These are phyloP conservation scores for Pseudopyricularia cyperi DNA, from an alignment of 2,329 filamentous ascomycete genomes.

Conservation along the genomic window DNA sequence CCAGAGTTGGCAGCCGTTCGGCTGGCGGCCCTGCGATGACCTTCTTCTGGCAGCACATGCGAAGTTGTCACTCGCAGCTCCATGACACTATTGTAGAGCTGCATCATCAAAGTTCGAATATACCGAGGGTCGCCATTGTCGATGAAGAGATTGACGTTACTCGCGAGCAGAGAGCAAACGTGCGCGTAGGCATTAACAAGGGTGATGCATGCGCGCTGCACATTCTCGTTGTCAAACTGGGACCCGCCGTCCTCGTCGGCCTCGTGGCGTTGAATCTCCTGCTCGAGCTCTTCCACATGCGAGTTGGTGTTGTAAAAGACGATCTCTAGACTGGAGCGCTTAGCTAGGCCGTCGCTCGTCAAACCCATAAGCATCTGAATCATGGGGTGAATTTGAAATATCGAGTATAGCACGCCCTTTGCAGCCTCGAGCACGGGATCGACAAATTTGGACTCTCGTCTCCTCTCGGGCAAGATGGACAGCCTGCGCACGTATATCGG, in stretches of 20 bases:
- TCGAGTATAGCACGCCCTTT: constrained; percentile 52
- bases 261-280: constrained; percentile 51
- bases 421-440: constrained; percentile 52
- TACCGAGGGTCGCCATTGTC: constrained; percentile 54
- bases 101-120: constrained; percentile 49
- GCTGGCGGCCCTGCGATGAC: constrained; percentile 9
- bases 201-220: constrained; percentile 49
- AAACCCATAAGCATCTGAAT: constrained; percentile 53
- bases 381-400: constrained; percentile 56
- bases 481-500: constrained; percentile 51
- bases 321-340: constrained; percentile 51
- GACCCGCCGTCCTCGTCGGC: constrained; percentile 31
- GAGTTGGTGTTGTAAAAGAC: constrained; percentile 56
- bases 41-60: constrained; percentile 12
- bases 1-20: not conserved
- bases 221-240: constrained; percentile 46
- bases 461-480: constrained; percentile 49
- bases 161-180: constrained; percentile 46
- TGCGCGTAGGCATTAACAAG: constrained; percentile 53
- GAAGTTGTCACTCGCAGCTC: constrained; percentile 46
- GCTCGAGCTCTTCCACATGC: constrained; percentile 52
- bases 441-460: constrained; percentile 45
- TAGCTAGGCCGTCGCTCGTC: constrained; percentile 45
- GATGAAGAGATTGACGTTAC: constrained; percentile 51
- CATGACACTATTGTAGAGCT: constrained; percentile 55